Percentiles rank a stretch among this genome's conserved stretches.
phyloP scores from a whole-genome alignment of 805 yeast genomes.

The Candida nanaspora region DNA sequence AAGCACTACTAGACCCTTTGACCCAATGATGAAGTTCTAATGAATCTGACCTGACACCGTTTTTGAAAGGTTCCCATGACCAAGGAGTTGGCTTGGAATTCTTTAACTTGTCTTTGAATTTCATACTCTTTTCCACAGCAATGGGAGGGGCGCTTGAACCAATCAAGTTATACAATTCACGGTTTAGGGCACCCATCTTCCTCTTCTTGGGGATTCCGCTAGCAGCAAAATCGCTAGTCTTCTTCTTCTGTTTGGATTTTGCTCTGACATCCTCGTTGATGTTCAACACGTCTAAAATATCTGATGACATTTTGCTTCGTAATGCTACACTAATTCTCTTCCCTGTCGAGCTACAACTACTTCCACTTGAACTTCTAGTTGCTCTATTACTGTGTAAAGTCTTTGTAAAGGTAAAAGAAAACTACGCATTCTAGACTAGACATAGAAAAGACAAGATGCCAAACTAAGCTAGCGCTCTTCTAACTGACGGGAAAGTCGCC shows the following conservation, averaged over 20 bases:
- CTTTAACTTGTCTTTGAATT: conserved; percentile 60
- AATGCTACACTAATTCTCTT: too few species aligned
- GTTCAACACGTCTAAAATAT: conserved; percentile 72
- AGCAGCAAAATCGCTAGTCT: conserved; percentile 11
- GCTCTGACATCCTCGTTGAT: conserved; percentile 41
- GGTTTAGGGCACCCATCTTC: conserved; percentile 60
- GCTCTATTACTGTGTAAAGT: too few species aligned
- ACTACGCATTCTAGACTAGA: too few species aligned
- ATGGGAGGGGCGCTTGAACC: conserved; percentile 92
- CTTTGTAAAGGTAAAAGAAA: too few species aligned
- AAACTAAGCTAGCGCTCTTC: too few species aligned
- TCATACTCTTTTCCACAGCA: conserved; percentile 39
- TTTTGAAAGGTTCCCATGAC: conserved; percentile 60
- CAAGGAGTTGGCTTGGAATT: conserved; percentile 72
- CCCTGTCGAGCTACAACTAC: too few species aligned
- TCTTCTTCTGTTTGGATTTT: conserved; percentile 23
- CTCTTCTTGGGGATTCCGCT: conserved; percentile 23
- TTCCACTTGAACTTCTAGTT: too few species aligned
- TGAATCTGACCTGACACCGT: conserved; percentile 42
- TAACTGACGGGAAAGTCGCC: too few species aligned
- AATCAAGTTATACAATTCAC: conserved; percentile 80
- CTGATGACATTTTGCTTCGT: conserved; percentile 30
- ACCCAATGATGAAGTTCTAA: conserved; percentile 78
- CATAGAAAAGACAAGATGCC: too few species aligned
- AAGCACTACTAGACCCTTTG: conserved; percentile 44